Percentiles rank a stretch among this genome's conserved stretches.
Conservation (phyloP, 345 rosid species). For the Cardamine occulta region DNA sequence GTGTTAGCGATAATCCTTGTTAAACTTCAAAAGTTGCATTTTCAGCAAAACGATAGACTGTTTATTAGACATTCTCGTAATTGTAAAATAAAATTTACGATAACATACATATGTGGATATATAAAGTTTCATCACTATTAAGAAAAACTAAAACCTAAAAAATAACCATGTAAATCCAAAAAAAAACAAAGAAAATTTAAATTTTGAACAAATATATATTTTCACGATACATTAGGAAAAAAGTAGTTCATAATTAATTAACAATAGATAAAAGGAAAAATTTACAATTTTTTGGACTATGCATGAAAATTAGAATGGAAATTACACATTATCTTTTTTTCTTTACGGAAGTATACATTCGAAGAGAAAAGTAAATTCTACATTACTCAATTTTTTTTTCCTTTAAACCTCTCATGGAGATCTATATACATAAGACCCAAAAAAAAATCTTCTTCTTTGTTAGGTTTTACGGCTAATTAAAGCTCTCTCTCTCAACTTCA, state of each 20-base stretch:
- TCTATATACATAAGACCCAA: not conserved
- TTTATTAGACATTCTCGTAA: no score
- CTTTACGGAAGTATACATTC: not conserved
- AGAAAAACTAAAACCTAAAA: not conserved
- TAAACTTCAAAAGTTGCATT: not conserved
- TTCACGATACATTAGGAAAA: not conserved
- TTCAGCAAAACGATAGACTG: not conserved
- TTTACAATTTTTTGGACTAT: not conserved
- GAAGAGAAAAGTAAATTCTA: conserved; percentile 5
- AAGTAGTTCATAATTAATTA: not conserved
- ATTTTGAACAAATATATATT: no score
- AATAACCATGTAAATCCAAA: no score
- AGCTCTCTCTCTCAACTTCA: not conserved
- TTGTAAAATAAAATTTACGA: no score
- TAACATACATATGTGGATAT: no score
- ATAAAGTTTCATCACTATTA: no score
- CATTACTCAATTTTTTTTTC: not conserved
- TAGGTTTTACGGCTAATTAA: not conserved
- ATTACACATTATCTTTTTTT: not conserved
- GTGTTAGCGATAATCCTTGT: no score
- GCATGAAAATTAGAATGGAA: not conserved
- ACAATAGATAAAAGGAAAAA: no score
- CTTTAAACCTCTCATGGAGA: not conserved
- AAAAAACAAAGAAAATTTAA: no score
- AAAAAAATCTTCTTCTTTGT: not conserved